Conservation (phyloP, 73 alveolate genomes). For the Paramecium bursaria region DNA sequence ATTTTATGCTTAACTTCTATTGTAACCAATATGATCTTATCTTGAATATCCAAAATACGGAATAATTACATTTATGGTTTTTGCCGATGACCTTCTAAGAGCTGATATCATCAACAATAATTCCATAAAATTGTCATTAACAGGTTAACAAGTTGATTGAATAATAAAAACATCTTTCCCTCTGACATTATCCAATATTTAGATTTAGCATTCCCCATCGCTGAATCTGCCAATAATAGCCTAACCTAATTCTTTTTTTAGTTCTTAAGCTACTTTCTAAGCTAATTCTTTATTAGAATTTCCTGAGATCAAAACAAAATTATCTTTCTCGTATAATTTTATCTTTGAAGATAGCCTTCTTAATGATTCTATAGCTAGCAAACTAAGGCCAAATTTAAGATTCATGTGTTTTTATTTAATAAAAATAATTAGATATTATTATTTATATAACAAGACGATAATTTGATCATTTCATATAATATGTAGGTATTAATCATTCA, state of each 20-base stretch:
- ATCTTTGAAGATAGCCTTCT: too few relatives aligned
- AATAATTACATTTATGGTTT: conserved; percentile 85
- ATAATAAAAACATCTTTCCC: conserved; percentile 89
- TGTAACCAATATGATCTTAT: conserved; percentile 70
- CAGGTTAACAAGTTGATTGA: conserved; percentile 94
- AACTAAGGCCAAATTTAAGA: too few relatives aligned
- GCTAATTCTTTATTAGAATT: conserved; percentile 48
- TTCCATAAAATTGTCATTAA: conserved; percentile 94
- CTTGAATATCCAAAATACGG: conserved; percentile 98
- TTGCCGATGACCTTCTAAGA: conserved; percentile 92
- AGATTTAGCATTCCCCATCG: conserved; percentile 88
- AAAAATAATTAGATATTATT: too few relatives aligned
- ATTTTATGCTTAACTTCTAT: too few relatives aligned
- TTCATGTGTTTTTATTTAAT: too few relatives aligned
- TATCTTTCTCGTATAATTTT: too few relatives aligned
- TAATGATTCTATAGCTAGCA: too few relatives aligned
- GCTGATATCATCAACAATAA: conserved; percentile 88
- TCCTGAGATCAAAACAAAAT: too few relatives aligned
- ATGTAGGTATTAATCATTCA: background rate
- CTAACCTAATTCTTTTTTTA: too few relatives aligned
- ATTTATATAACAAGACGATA: too few relatives aligned
- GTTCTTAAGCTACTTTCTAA: conserved; percentile 1
- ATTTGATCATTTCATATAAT: too few relatives aligned
- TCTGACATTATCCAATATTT: conserved; percentile 81
- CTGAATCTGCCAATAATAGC: conserved; percentile 77